These are phyloP conservation scores for Porodaedalea pini DNA, from an alignment of 1,284 basidiomycete species.

Conservation along the genomic window DNA sequence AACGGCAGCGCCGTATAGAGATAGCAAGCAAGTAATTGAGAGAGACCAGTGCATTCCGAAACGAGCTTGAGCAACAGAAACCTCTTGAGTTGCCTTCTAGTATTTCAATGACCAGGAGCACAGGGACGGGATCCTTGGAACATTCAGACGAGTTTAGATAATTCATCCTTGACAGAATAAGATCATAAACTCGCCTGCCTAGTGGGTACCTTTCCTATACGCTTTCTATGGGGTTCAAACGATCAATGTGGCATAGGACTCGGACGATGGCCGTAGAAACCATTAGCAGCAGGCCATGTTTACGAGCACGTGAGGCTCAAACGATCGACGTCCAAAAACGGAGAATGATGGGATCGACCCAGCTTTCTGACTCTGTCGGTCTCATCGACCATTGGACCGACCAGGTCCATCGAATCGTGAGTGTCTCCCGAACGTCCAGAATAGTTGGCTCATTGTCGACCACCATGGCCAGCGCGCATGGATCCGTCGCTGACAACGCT, in stretches of 20 bases:
- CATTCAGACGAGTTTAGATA: no score
- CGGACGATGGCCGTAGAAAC: background rate
- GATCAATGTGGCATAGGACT: no score
- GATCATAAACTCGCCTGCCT: no score
- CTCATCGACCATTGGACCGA: conserved; percentile 1
- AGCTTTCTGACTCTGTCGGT: background rate
- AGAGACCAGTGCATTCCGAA: background rate
- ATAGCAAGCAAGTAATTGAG: background rate
- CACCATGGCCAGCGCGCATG: background rate
- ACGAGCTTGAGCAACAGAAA: background rate
- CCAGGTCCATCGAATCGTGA: background rate
- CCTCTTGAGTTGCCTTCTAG: no score
- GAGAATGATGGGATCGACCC: background rate
- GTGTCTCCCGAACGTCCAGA: background rate
- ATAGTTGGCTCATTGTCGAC: background rate
- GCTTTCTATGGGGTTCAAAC: no score
- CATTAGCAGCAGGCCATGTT: background rate
- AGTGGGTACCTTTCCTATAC: no score
- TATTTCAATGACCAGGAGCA: no score
- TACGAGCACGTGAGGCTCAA: background rate
- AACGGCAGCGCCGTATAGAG: background rate
- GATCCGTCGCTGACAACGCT: background rate
- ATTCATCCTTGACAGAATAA: no score
- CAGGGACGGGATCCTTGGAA: no score
- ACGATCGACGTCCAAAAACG: background rate